phyloP scores from a whole-genome alignment of 1,284 basidiomycete species.

The Boletus calvinii region DNA sequence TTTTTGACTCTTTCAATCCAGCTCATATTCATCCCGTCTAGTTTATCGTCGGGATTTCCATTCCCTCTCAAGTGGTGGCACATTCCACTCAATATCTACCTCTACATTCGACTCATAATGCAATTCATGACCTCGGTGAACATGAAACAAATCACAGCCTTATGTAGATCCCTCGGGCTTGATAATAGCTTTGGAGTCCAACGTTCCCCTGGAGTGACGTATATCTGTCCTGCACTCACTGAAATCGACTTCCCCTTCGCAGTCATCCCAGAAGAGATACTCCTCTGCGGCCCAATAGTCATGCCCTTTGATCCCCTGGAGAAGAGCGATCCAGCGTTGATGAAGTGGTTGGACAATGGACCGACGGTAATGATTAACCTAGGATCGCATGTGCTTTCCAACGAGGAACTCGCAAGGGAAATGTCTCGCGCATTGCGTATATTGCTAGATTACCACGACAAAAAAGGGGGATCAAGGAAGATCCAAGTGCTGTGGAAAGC shows the following conservation, averaged over 20 bases:
- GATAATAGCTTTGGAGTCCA: too few species aligned
- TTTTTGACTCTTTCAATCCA: neutral
- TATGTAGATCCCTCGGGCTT: constrained; percentile 4
- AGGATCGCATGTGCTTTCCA: neutral
- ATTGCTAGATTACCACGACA: constrained; percentile 7
- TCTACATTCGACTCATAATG: neutral
- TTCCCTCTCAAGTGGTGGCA: constrained; percentile 18
- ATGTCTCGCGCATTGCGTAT: constrained; percentile 12
- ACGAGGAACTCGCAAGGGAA: constrained; percentile 1
- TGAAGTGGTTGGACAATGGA: constrained; percentile 17
- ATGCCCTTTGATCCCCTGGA: constrained; percentile 12
- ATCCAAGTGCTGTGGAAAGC: constrained; percentile 15
- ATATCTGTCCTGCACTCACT: constrained; percentile 6
- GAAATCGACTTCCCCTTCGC: constrained; percentile 1
- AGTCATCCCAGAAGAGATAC: constrained; percentile 3
- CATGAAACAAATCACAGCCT: neutral
- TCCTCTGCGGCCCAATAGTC: constrained; percentile 12
- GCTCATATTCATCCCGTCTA: neutral
- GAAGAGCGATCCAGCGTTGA: constrained; percentile 9
- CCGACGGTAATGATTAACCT: constrained; percentile 13
- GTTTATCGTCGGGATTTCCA: neutral
- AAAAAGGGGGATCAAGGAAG: neutral
- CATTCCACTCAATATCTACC: constrained; percentile 16
- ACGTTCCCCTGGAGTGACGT: neutral
- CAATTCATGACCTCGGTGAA: neutral